These are phyloP conservation scores for Debaryomyces nepalensis DNA, from an alignment of 1,139 yeast species.

Conservation along the genomic window DNA sequence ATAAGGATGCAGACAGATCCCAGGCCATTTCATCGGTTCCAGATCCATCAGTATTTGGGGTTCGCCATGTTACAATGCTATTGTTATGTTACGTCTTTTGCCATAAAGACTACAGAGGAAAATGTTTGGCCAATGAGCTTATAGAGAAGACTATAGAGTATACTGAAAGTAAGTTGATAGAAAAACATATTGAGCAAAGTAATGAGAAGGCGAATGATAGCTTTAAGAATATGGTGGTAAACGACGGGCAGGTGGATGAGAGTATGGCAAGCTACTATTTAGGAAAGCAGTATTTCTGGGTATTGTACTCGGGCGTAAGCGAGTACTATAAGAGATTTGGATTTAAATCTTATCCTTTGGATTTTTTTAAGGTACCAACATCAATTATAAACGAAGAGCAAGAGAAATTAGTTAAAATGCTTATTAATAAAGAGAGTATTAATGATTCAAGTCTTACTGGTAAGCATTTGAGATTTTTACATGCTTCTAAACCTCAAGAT, in stretches of 20 bases:
- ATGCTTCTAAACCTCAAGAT: conserved; percentile 32
- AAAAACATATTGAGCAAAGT: conserved; percentile 29
- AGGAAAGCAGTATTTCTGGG: conserved; percentile 45
- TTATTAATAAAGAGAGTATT: conserved; percentile 18
- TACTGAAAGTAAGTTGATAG: conserved; percentile 37
- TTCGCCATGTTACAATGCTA: conserved; percentile 34
- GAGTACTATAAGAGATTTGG: conserved; percentile 43
- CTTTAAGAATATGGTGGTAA: conserved; percentile 38
- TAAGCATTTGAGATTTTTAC: conserved; percentile 36
- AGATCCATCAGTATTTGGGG: conserved; percentile 40
- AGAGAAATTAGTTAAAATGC: conserved; percentile 26
- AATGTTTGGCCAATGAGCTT: conserved; percentile 38
- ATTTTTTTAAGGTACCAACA: conserved; percentile 39
- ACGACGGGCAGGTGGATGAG: conserved; percentile 34
- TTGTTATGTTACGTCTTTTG: conserved; percentile 37
- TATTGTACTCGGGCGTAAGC: conserved; percentile 42
- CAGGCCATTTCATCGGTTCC: conserved; percentile 36
- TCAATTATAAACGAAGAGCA: conserved; percentile 26
- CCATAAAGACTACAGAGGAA: conserved; percentile 29
- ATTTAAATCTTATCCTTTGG: conserved; percentile 43
- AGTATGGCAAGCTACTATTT: conserved; percentile 41
- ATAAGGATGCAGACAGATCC: conserved; percentile 36
- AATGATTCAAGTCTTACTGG: conserved; percentile 24
- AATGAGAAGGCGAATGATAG: conserved; percentile 29
- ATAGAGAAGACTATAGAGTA: conserved; percentile 34